These are phyloP conservation scores for Elongisporangium undulatum DNA, from an alignment of 352 stramenopile genomes.

Conservation along the genomic window DNA sequence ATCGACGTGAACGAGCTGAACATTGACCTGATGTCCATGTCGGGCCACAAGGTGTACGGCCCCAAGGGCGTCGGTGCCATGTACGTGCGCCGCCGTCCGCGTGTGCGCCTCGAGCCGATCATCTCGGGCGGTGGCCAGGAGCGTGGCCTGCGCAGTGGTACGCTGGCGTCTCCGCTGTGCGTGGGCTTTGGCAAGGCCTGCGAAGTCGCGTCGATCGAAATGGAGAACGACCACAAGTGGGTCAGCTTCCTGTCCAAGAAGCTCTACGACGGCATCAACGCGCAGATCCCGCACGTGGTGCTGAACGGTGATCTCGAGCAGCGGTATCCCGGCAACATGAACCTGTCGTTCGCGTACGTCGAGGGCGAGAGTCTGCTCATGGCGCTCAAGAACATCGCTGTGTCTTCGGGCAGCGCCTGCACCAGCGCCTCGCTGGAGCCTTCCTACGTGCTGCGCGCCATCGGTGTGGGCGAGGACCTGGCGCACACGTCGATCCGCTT, in stretches of 20 bases:
- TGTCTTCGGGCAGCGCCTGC: conserved; percentile 96
- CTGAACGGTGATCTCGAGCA: conserved; percentile 95
- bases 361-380: conserved; percentile 99
- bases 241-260: conserved; percentile 94
- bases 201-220: conserved; percentile 92
- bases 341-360: conserved; percentile 99
- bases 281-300: conserved; percentile 89
- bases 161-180: conserved; percentile 66
- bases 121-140: conserved; percentile 98
- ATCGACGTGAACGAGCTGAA: conserved; percentile 98
- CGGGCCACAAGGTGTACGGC: conserved; percentile 98
- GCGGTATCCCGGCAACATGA: conserved; percentile 96
- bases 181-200: conserved; percentile 90
- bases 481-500: conserved; percentile 98
- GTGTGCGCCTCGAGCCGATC: conserved; percentile 96
- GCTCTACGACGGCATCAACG: conserved; percentile 86
- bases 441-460: conserved; percentile 97
- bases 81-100: conserved; percentile 95
- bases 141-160: conserved; percentile 93
- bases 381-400: conserved; percentile 98
- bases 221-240: conserved; percentile 95
- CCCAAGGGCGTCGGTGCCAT: conserved; percentile 98
- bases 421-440: conserved; percentile 97
- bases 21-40: conserved; percentile 99
- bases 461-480: conserved; percentile 98